These are phyloP conservation scores for Gossypium ekmanianum DNA, from an alignment of 345 rosid species.

Conservation along the genomic window DNA sequence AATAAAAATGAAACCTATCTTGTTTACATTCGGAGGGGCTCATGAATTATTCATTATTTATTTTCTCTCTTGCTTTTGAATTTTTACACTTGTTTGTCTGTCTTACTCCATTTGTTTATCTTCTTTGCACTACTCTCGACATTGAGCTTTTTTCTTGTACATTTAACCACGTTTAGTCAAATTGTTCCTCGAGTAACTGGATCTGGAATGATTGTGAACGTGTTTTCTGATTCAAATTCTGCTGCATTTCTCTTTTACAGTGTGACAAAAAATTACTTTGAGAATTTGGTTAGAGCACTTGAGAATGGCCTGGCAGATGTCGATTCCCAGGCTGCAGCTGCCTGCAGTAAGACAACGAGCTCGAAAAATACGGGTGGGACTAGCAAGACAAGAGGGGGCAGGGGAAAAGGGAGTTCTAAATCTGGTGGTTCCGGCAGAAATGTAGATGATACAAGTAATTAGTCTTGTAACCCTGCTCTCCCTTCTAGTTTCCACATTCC, in stretches of 20 bases:
- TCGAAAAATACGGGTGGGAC: slow-evolving; percentile 43
- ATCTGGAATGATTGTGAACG: too few relatives aligned
- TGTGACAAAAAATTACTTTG: slow-evolving; percentile 89
- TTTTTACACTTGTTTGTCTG: not conserved
- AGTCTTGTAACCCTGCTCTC: slow-evolving; percentile 39
- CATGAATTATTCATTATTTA: not conserved
- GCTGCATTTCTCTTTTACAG: slow-evolving; percentile 32
- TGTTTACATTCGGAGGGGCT: not conserved
- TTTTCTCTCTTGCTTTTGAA: not conserved
- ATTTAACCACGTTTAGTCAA: not conserved
- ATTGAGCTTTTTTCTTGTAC: not conserved
- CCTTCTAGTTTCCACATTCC: slow-evolving; percentile 19
- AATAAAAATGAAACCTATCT: not conserved
- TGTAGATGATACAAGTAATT: slow-evolving; percentile 32
- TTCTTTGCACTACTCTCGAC: not conserved
- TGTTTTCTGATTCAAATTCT: not conserved
- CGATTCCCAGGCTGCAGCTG: slow-evolving; percentile 36
- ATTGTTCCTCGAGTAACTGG: not conserved
- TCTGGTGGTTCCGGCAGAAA: slow-evolving; percentile 34
- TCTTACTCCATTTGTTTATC: not conserved
- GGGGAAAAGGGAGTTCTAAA: slow-evolving; percentile 45
- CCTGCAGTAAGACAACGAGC: slow-evolving; percentile 47
- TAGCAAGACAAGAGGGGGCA: slow-evolving; percentile 45
- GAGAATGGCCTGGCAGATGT: slow-evolving; percentile 93
- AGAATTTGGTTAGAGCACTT: slow-evolving; percentile 88